These are phyloP conservation scores for Linderina pennispora DNA, from an alignment of 192 early-diverging fungal genomes.

Conservation along the genomic window DNA sequence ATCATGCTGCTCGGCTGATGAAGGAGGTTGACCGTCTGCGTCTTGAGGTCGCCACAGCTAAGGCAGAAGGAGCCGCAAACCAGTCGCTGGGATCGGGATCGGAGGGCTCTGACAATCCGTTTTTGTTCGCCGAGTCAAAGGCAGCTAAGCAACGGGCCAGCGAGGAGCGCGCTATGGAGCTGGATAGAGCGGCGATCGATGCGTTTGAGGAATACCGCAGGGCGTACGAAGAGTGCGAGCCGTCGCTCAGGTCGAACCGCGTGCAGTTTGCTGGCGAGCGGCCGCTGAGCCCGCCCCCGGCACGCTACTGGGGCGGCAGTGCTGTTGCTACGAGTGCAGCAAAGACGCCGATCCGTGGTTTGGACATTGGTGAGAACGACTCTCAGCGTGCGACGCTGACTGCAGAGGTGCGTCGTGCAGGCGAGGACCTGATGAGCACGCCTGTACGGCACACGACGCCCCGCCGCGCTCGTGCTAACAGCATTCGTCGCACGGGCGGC, in stretches of 20 bases:
- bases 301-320: slow-evolving; percentile 16
- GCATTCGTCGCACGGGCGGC: slow-evolving; percentile 26
- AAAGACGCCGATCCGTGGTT: slow-evolving; percentile 20
- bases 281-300: slow-evolving; percentile 37
- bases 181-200: slow-evolving; percentile 28
- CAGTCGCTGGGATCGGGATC: too few species aligned
- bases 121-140: slow-evolving; percentile 8
- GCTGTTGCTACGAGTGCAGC: too few species aligned
- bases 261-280: slow-evolving; percentile 39
- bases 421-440: slow-evolving; percentile 42
- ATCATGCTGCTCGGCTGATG: slow-evolving; percentile 12
- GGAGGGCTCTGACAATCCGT: too few species aligned
- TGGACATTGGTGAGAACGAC: slow-evolving; percentile 20
- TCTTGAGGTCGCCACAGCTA: slow-evolving; percentile 5
- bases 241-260: slow-evolving; percentile 30
- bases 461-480: slow-evolving; percentile 17
- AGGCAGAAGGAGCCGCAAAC: too few species aligned
- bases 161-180: slow-evolving; percentile 7
- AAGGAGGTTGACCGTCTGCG: slow-evolving; percentile 14
- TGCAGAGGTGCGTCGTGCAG: slow-evolving; percentile 34
- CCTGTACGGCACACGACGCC: slow-evolving; percentile 24
- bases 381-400: slow-evolving; percentile 13
- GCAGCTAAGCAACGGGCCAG: slow-evolving; percentile 12
- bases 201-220: slow-evolving; percentile 41
- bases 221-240: slow-evolving; percentile 40